Percentiles rank a stretch among this genome's conserved stretches.
These are phyloP conservation scores for Phytopythium oedochilum DNA, from an alignment of 352 stramenopile genomes.

Conservation along the genomic window DNA sequence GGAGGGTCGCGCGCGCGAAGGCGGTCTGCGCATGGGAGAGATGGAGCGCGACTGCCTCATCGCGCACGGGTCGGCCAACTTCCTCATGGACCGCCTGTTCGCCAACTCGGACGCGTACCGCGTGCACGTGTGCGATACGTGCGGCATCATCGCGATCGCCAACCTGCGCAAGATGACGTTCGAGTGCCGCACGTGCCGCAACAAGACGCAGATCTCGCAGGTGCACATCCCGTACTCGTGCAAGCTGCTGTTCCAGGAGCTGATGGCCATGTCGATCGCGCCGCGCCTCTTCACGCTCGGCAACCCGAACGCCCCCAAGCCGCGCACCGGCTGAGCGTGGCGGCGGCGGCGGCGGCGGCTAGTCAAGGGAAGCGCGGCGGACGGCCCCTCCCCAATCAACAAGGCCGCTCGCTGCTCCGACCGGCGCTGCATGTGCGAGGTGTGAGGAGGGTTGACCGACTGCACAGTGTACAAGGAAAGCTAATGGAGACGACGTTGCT, in stretches of 20 bases:
- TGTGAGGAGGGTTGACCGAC: neutral
- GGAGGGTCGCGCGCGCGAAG: conserved; percentile 97
- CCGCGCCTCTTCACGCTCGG: conserved; percentile 95
- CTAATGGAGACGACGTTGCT: neutral
- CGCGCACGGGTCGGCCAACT: conserved; percentile 98
- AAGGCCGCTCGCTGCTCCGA: neutral
- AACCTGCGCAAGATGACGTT: conserved; percentile 99
- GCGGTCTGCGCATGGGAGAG: conserved; percentile 99
- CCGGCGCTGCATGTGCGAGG: neutral
- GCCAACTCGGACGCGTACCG: conserved; percentile 98
- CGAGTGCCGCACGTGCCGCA: conserved; percentile 94
- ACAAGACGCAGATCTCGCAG: conserved; percentile 94
- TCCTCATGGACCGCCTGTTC: conserved; percentile 99
- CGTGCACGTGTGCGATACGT: conserved; percentile 98
- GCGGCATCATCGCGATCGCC: conserved; percentile 98
- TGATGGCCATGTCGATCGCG: conserved; percentile 99
- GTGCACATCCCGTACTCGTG: conserved; percentile 99
- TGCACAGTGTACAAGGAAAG: neutral
- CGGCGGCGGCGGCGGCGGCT: neutral
- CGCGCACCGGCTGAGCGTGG: conserved; percentile 17
- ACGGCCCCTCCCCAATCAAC: too few species aligned
- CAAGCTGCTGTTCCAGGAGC: conserved; percentile 99
- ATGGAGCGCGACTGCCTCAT: conserved; percentile 99
- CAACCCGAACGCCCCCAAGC: conserved; percentile 67
- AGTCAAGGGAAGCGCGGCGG: neutral